Base-by-base conservation (phyloP, 2,329 filamentous ascomycete genomes). In the Fusarium proliferatum region DNA sequence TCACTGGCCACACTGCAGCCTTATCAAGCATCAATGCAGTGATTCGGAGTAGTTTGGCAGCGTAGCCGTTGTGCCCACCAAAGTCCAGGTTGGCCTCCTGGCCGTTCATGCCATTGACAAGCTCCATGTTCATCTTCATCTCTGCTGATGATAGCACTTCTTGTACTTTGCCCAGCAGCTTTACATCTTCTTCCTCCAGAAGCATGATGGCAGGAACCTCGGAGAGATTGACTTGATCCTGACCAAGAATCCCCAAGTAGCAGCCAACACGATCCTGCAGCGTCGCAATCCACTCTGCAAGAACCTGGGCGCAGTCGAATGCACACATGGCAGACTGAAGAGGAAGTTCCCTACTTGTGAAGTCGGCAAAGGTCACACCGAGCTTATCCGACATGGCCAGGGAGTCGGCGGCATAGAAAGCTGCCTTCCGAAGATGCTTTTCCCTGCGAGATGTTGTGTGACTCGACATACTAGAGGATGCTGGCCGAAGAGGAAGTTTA, bases 251-350 rank as follows among this genome's bases (percentile, higher is more conserved):
- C 9, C 96, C 96, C 10, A 98, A 82, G 77, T 96, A 97, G 9
- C 91, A 91, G 0, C 96, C 96, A n/a, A 98, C 93, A 13, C 96
- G 92, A 79, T 98, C 95, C 81, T 99, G 96, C 7, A 98, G 90
- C 3, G 95, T 96, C 9, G 94, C 93, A 45, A 96, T 89, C 96
- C 96, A 99, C 82, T 98, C 96, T 1, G 94, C 94, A 38, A 99
- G 88, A 3, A 98, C 94, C 79, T 98, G 95, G 5, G 94, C 93
- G 79, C 96, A 98, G 79, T 98, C 96, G 78, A 97, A 97, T 9
- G 93, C 92, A 81, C 96, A 98, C 86, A 98, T 91, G 2, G 95
- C 94, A 19, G 94, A 95, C 80, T 97, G 96, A 43, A 97, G 89
- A 0, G 96, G 95, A 17, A 98, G 87, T 79, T 98, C 95, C 49